Conservation (phyloP, 2,329 filamentous ascomycete species). For the Myriosclerotinia curreyana region DNA sequence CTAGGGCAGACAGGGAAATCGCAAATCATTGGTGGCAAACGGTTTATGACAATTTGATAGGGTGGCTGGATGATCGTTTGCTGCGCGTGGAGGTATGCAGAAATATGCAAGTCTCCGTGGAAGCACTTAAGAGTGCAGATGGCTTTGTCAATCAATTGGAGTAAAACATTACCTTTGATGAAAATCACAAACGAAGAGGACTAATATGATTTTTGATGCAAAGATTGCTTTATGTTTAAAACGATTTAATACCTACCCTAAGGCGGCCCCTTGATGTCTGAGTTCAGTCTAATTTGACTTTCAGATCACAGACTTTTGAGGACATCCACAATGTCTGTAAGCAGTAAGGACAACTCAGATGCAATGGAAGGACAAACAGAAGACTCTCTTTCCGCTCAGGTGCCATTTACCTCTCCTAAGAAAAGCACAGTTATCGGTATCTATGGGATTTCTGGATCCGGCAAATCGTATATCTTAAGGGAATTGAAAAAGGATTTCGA, state of each 20-base stretch:
- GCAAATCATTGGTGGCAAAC: background rate
- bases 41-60: background rate
- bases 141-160: background rate
- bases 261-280: background rate
- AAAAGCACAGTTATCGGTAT: conserved; percentile 49
- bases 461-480: conserved; percentile 49
- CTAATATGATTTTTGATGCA: background rate
- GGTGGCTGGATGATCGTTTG: background rate
- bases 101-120: conserved; percentile 1
- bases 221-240: background rate
- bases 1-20: background rate
- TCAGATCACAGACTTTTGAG: background rate
- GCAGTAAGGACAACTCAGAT: background rate
- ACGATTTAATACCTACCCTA: background rate
- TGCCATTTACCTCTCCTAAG: background rate
- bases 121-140: background rate
- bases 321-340: background rate
- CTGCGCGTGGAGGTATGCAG: background rate
- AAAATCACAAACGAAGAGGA: background rate
- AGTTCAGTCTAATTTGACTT: background rate
- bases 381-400: background rate
- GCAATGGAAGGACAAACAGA: background rate
- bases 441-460: conserved; percentile 54
- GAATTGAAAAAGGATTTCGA: conserved; percentile 42
- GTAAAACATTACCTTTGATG: background rate